Percentiles rank a stretch among this genome's conserved stretches.
These are phyloP conservation scores for Rhizophora apiculata DNA, from an alignment of 345 rosid genomes.

Conservation along the genomic window DNA sequence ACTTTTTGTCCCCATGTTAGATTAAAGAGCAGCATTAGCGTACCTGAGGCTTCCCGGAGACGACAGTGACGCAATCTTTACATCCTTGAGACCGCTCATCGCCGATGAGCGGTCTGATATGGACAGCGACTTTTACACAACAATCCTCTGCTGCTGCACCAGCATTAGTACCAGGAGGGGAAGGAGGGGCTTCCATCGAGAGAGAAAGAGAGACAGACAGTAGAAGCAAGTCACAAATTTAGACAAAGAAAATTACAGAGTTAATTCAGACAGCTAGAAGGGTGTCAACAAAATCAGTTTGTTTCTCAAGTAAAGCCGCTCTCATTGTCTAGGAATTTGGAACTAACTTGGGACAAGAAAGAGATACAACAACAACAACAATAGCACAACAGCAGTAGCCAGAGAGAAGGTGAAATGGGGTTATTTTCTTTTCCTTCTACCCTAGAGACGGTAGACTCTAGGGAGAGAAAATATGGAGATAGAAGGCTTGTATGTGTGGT, in stretches of 20 bases:
- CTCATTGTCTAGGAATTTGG: slow-evolving; percentile 33
- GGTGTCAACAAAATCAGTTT: slow-evolving; percentile 15
- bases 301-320: slow-evolving; percentile 18
- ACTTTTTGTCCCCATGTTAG: neutral
- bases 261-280: neutral
- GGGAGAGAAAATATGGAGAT: slow-evolving; percentile 1
- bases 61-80: slow-evolving; percentile 87
- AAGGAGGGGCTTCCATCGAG: slow-evolving; percentile 26
- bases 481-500: neutral
- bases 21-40: slow-evolving; percentile 17
- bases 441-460: neutral
- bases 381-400: slow-evolving; percentile 3
- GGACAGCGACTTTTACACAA: slow-evolving; percentile 95
- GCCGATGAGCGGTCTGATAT: slow-evolving; percentile 89
- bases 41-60: slow-evolving; percentile 96
- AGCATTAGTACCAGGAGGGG: slow-evolving; percentile 42
- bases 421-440: neutral
- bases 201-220: slow-evolving; percentile 1
- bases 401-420: neutral
- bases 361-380: slow-evolving; percentile 31
- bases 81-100: slow-evolving; percentile 93
- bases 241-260: neutral
- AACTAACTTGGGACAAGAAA: slow-evolving; percentile 34
- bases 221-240: neutral
- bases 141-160: slow-evolving; percentile 57